Base-by-base conservation (phyloP, 1,139 yeast species). In the Candida tunisiensis region DNA sequence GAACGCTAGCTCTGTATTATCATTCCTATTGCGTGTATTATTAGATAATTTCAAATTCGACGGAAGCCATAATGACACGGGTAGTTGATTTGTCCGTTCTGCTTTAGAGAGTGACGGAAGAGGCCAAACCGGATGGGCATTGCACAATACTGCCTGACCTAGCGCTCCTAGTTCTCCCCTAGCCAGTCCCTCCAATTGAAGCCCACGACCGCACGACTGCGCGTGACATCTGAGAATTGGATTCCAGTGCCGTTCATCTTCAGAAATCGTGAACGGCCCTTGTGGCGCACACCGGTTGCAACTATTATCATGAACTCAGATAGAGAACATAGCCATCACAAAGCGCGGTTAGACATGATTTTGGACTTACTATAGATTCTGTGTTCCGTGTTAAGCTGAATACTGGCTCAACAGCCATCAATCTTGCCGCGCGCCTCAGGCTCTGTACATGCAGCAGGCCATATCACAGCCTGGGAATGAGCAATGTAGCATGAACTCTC, bases 1-100 rank as follows among this genome's bases (percentile, higher is more conserved):
- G 93, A 82, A 30, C 48, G 48, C 32, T 51, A 34, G 34, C 11
- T 17, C 15, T 19, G 7, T 21, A 21, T 15, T 20, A 11, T 25
- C 22, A 17, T 4, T 7, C 13, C 17, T 21, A 8, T 9, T 21
- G 14, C 12, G 8, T 15, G n/a, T n/a, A n/a, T 12, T 11, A 16
- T 9, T 8, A 8, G 15, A 24, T 14, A 4, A 3, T n/a, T n/a
- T 20, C 15, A 6, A 23, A 26, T 24, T 13, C 19, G 12, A 10
- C 9, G 15, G 5, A 5, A 9, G 26, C 25, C 20, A 21, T 16
- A 13, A 19, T 11, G 20, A 13, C 10, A 27, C 16, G 22, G 13
- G n/a, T n/a, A 19, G 12, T 12, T 8, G 16, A 25, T 15, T 10
- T 5, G n/a, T 8, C 8, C 25, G 6, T 19, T 26, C 8, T 21